phyloP scores from a whole-genome alignment of 228 moss, liverwort and hornwort species.

The Sphagnum fallax region DNA sequence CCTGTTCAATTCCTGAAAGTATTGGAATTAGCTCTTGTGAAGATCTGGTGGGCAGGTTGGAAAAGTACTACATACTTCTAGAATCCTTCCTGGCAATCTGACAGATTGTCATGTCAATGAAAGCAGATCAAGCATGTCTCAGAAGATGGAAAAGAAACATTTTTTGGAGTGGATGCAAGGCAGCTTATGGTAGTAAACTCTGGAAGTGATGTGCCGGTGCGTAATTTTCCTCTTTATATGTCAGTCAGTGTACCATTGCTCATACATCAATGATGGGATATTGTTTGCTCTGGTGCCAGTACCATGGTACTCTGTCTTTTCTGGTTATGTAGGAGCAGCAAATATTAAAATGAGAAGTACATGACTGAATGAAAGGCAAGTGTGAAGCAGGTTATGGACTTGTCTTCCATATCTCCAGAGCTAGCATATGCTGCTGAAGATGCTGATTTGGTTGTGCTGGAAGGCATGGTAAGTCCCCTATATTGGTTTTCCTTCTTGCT shows the following conservation, averaged over 20 bases:
- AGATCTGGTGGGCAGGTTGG: no score
- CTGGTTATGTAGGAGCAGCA: no score
- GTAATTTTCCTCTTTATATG: not conserved
- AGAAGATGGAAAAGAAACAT: conserved; percentile 37
- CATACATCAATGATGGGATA: no score
- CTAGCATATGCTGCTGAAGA: conserved; percentile 81
- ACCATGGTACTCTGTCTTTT: no score
- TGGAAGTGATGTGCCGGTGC: conserved; percentile 93
- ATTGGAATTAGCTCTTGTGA: no score
- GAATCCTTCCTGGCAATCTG: not conserved
- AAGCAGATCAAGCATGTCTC: conserved; percentile 45
- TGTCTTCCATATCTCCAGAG: conserved; percentile 67
- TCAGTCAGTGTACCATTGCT: no score
- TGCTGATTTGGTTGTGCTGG: conserved; percentile 84
- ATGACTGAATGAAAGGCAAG: not conserved
- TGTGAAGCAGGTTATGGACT: conserved; percentile 67
- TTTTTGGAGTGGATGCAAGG: conserved; percentile 73
- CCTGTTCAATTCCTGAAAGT: no score
- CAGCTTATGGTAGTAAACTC: conserved; percentile 79
- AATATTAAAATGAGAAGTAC: no score
- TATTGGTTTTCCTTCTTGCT: not conserved
- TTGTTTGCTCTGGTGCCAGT: no score
- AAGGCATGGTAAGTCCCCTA: conserved; percentile 73
- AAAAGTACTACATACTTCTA: no score
- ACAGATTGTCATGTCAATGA: not conserved